A percentile compares a stretch with the other conserved stretches of the same genome.
Conservation (phyloP, 257 asterid genomes). For the Buddleja alternifolia region DNA sequence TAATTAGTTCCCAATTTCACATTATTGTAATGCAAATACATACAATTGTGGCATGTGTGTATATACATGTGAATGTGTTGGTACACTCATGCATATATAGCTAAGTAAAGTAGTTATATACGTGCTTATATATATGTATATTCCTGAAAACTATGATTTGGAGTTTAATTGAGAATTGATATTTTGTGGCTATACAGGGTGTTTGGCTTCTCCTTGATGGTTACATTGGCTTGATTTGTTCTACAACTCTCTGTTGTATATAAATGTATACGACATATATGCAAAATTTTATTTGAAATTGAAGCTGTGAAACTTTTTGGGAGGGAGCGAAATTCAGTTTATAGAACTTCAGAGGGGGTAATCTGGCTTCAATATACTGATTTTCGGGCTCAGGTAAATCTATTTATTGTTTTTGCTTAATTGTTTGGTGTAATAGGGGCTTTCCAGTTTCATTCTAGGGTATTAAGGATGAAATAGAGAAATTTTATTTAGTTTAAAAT, state of each 20-base stretch:
- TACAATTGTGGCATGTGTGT: not conserved
- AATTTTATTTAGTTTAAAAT: constrained; percentile 33
- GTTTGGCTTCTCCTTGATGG: constrained; percentile 33
- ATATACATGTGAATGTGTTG: not conserved
- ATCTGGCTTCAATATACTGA: constrained; percentile 27
- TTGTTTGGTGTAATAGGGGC: not conserved
- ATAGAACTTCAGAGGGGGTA: constrained; percentile 25
- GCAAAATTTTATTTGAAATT: constrained; percentile 19
- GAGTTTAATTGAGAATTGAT: constrained; percentile 23
- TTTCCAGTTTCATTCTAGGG: not conserved
- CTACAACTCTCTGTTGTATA: constrained; percentile 24
- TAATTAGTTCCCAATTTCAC: constrained; percentile 30
- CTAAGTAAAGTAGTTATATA: constrained; percentile 9
- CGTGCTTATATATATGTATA: not conserved
- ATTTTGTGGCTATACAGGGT: constrained; percentile 27
- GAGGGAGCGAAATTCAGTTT: constrained; percentile 28
- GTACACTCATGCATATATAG: too few species aligned
- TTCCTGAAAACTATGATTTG: constrained; percentile 37
- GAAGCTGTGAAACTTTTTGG: constrained; percentile 31
- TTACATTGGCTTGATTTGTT: constrained; percentile 25
- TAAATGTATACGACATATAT: constrained; percentile 23
- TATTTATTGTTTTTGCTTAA: not conserved
- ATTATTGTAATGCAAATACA: constrained; percentile 16
- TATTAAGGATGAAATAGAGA: constrained; percentile 3
- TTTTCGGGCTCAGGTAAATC: constrained; percentile 42